Base-by-base conservation (phyloP, 2,329 filamentous ascomycete genomes). In the Ilyonectria sp. region DNA sequence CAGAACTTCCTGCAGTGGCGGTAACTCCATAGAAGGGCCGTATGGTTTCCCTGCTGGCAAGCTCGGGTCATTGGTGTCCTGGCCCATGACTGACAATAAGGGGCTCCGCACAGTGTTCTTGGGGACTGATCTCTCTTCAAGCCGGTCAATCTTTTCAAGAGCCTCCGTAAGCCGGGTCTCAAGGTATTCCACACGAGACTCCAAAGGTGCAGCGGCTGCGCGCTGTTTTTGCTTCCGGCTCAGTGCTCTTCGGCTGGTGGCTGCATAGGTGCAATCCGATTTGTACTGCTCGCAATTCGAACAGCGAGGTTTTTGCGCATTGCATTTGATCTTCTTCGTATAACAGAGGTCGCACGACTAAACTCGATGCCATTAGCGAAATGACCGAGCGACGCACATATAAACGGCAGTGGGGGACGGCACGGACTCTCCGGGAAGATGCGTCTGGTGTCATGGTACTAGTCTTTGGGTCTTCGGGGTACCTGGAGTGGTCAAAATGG, bases 261-360 rank as follows among this genome's bases (percentile, higher is more conserved):
- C 55, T 5, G 2, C n/a, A 17, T 9, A 49, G 23, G 52, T 62
- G 50, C 49, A 55, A 2, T 55, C 53, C 9, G 59, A 31, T 11
- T 53, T 44, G 23, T 67, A 56, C 15, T 49, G 15, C 11, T 8
- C 23, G 47, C 64, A 67, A 33, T 62, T 37, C 10, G 64, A 62
- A 40, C 64, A 67, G 3, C 44, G 59, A 33, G 64, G 64, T 37
- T 44, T 53, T n/a, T 57, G 15, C 9, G 35, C 54, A 29, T 67
- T 58, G 35, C 64, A 67, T 37, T 44, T 57, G 37, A 67, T 59
- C 52, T 47, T 67, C 29, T 59, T 62, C 21, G 31, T 44, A 29
- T 59, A 67, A 33, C 64, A 67, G 23, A 67, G 43, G 26, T 67
- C 59, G 33, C 64, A 67, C 6, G 64, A 59, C 64, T 67, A 5